These are phyloP conservation scores for Nakataea oryzae DNA, from an alignment of 2,329 filamentous ascomycete genomes.

Conservation along the genomic window DNA sequence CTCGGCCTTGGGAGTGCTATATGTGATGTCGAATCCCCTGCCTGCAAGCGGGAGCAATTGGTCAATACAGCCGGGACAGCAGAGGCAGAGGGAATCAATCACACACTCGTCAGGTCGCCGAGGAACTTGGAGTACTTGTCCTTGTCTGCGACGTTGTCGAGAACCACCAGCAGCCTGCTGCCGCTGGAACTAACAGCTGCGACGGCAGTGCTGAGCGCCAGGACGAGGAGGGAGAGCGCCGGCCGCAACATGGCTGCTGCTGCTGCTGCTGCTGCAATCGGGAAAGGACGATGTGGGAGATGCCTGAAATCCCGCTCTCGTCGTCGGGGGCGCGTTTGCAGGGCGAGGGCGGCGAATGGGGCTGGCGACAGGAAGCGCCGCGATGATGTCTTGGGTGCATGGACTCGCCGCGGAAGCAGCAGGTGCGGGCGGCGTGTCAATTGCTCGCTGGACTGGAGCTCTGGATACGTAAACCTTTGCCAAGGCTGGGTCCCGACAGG, in stretches of 20 bases:
- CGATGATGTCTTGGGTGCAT: background rate
- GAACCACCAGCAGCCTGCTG: conserved; percentile 69
- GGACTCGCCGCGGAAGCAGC: too few species aligned
- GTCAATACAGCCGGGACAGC: background rate
- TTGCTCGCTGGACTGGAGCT: background rate
- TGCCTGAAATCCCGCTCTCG: background rate
- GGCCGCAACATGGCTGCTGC: conserved; percentile 1
- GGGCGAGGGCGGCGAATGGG: background rate
- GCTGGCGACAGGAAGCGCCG: conserved; percentile 1
- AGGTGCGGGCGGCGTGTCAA: background rate
- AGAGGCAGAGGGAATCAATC: background rate
- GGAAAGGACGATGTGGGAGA: conserved; percentile 4
- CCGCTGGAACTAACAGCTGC: conserved; percentile 73
- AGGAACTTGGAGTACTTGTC: conserved; percentile 74
- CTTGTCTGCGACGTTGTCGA: conserved; percentile 77
- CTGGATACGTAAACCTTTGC: conserved; percentile 24
- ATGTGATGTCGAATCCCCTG: conserved; percentile 71
- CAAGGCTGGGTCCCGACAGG: conserved; percentile 12
- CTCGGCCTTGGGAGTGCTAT: conserved; percentile 75
- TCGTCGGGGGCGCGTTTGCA: background rate
- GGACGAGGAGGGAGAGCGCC: conserved; percentile 55
- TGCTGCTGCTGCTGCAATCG: background rate
- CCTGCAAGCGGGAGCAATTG: conserved; percentile 34
- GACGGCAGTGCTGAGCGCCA: conserved; percentile 55
- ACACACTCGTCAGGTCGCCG: conserved; percentile 56